Conservation (phyloP, 1,139 yeast genomes). For the Magnusiomyces sp. region DNA sequence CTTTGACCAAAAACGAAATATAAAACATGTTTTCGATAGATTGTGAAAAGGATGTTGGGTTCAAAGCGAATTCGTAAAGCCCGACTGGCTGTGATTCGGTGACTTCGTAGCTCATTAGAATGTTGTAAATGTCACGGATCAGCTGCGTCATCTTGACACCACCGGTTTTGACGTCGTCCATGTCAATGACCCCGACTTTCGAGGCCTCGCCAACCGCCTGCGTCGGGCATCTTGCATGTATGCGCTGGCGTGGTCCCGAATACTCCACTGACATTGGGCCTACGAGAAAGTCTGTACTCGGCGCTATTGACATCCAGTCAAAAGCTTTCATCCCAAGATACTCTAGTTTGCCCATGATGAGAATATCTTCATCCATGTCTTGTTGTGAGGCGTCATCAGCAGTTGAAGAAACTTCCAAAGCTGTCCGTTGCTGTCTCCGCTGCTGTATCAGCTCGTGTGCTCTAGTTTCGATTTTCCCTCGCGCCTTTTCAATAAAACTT, state of each 20-base stretch:
- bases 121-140: slow-evolving; percentile 27
- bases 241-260: slow-evolving; percentile 27
- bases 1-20: slow-evolving; percentile 69
- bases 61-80: slow-evolving; percentile 57
- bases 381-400: too few species aligned
- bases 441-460: background rate
- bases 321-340: slow-evolving; percentile 42
- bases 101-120: slow-evolving; percentile 16
- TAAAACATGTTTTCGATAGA: slow-evolving; percentile 79
- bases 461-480: background rate
- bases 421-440: background rate
- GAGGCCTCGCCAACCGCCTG: slow-evolving; percentile 41
- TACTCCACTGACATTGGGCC: slow-evolving; percentile 68
- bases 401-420: too few species aligned
- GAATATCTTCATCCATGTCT: background rate
- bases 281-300: slow-evolving; percentile 51
- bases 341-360: background rate
- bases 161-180: slow-evolving; percentile 32
- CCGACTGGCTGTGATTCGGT: slow-evolving; percentile 40
- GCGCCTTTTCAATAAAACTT: slow-evolving; percentile 35
- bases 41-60: slow-evolving; percentile 70
- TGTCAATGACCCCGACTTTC: slow-evolving; percentile 43
- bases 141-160: slow-evolving; percentile 26
- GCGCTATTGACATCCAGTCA: slow-evolving; percentile 32
- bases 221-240: slow-evolving; percentile 11